Percentiles rank a stretch among this genome's conserved stretches.
Conservation (phyloP, 495 filamentous ascomycete species). For the Podospora pseudopauciseta region DNA sequence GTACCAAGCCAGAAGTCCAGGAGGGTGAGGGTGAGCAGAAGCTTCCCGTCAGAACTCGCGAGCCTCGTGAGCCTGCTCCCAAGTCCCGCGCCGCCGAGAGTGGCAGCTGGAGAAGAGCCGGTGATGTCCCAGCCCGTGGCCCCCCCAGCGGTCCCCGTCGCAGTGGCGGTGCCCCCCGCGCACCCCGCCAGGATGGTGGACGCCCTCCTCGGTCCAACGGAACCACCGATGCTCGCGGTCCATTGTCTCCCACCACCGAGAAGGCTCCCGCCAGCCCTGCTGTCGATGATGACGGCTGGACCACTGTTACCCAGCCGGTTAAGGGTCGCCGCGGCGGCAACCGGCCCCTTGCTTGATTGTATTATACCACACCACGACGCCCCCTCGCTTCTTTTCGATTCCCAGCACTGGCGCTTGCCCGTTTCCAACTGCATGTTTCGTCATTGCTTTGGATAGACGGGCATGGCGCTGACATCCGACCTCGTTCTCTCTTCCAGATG, state of each 20-base stretch:
- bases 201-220: constrained; percentile 47
- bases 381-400: constrained; percentile 1
- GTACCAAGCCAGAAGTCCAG: constrained; percentile 42
- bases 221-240: constrained; percentile 27
- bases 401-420: constrained; percentile 6
- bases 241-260: constrained; percentile 31
- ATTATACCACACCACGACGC: constrained; percentile 6
- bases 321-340: constrained; percentile 44
- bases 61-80: constrained; percentile 27
- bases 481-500: neutral
- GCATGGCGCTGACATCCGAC: constrained; percentile 12
- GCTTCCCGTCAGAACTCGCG: constrained; percentile 23
- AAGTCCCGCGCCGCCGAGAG: constrained; percentile 47
- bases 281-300: constrained; percentile 72
- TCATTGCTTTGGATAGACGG: constrained; percentile 25
- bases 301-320: constrained; percentile 57
- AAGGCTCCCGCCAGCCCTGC: constrained; percentile 30
- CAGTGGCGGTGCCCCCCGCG: constrained; percentile 43
- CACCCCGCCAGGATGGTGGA: constrained; percentile 39
- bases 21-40: constrained; percentile 41
- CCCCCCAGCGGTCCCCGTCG: constrained; percentile 35
- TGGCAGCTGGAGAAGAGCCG: constrained; percentile 51
- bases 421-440: constrained; percentile 5
- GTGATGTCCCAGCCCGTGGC: constrained; percentile 38
- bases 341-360: constrained; percentile 30